These are phyloP conservation scores for Oryza glaberrima DNA, from an alignment of 176 grass and related monocot genomes.

Conservation along the genomic window DNA sequence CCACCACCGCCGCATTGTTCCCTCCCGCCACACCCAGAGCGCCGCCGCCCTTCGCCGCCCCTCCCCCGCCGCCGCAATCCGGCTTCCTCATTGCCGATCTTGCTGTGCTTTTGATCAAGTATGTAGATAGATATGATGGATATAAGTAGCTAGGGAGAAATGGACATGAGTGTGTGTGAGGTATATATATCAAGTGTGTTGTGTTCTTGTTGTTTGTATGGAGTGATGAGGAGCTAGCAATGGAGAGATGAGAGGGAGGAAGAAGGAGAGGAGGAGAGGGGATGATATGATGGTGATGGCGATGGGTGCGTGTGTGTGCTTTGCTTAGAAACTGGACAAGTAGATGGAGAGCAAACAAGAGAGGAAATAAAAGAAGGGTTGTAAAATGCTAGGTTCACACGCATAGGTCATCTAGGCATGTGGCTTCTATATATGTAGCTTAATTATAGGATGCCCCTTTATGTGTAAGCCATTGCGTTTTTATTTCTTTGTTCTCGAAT, in stretches of 20 bases:
- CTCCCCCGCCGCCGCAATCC: constrained; percentile 26
- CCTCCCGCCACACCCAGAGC: not conserved
- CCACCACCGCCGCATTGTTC: constrained; percentile 6
- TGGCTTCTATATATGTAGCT: not conserved
- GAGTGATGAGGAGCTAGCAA: constrained; percentile 30
- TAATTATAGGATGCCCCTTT: not conserved
- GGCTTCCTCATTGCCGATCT: constrained; percentile 73
- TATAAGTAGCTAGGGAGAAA: not conserved
- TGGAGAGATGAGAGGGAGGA: not conserved
- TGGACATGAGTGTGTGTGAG: constrained; percentile 48
- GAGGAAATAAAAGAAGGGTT: not conserved
- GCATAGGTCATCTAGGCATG: not conserved
- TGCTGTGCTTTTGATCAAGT: constrained; percentile 4
- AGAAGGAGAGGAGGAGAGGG: constrained; percentile 30
- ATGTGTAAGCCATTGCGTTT: too few species aligned
- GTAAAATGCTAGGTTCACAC: constrained; percentile 54
- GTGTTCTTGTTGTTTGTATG: constrained; percentile 22
- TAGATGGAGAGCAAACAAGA: constrained; percentile 29
- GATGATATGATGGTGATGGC: constrained; percentile 85
- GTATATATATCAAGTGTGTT: constrained; percentile 34
- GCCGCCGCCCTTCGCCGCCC: not conserved
- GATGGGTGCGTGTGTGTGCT: constrained; percentile 61
- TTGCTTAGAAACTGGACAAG: constrained; percentile 95
- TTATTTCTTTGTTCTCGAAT: too few species aligned
- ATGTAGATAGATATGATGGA: not conserved